These are phyloP conservation scores for Tetrapisispora fleetii DNA, from an alignment of 805 yeast species.

Conservation along the genomic window DNA sequence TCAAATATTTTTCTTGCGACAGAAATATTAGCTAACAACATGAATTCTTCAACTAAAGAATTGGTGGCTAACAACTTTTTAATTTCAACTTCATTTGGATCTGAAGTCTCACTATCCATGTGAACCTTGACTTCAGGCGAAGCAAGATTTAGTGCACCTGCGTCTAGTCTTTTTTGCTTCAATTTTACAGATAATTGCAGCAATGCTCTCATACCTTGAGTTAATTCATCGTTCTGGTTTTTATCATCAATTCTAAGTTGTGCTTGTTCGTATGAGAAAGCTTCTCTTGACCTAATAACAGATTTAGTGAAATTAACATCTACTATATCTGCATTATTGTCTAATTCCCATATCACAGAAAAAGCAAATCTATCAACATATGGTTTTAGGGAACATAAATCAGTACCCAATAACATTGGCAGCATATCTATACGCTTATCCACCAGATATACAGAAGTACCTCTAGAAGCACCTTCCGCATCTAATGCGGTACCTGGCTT, in stretches of 20 bases:
- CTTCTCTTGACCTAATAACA: conserved; percentile 82
- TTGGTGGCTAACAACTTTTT: conserved; percentile 83
- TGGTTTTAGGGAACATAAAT: conserved; percentile 88
- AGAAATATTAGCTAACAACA: conserved; percentile 93
- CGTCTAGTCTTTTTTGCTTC: conserved; percentile 76
- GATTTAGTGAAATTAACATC: conserved; percentile 75
- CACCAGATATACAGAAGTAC: conserved; percentile 92
- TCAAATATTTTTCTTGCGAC: conserved; percentile 90
- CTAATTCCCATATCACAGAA: conserved; percentile 92
- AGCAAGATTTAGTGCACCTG: conserved; percentile 94
- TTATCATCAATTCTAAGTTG: conserved; percentile 82
- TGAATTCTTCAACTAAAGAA: conserved; percentile 94
- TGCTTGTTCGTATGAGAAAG: conserved; percentile 90
- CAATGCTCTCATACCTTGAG: conserved; percentile 80
- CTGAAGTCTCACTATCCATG: conserved; percentile 94
- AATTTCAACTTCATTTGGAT: conserved; percentile 91
- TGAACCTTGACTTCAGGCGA: conserved; percentile 97
- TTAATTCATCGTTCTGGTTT: conserved; percentile 68
- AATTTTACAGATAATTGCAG: conserved; percentile 71
- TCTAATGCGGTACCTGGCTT: conserved; percentile 87
- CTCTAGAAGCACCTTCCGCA: conserved; percentile 93
- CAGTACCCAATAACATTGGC: conserved; percentile 90
- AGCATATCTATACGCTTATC: conserved; percentile 98
- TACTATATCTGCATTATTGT: conserved; percentile 75
- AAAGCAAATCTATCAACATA: conserved; percentile 94